A percentile compares a stretch with the other conserved stretches of the same genome.
phyloP scores from a whole-genome alignment of 176 grass and related monocot genomes.

The Aegilops longissima region DNA sequence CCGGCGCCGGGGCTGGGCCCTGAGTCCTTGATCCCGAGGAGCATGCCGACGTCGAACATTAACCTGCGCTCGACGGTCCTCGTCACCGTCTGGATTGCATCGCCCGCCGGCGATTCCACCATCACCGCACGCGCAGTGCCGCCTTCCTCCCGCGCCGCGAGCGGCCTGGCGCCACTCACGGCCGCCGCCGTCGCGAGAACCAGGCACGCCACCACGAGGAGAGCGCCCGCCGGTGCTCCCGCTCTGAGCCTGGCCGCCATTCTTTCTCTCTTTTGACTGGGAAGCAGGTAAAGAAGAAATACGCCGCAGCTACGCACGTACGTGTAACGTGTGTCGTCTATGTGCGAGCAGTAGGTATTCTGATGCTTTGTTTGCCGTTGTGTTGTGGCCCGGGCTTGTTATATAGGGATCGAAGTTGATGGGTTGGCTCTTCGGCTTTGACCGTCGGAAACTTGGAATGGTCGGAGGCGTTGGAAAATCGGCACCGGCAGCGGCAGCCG shows the following conservation, averaged over 20 bases:
- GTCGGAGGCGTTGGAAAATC: not conserved
- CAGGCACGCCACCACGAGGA: slow-evolving; percentile 6
- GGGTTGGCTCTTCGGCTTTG: not conserved
- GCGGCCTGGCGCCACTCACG: slow-evolving; percentile 1
- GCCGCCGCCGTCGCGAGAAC: not conserved
- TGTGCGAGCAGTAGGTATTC: not conserved
- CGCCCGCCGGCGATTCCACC: slow-evolving; percentile 15
- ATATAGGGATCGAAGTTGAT: not conserved
- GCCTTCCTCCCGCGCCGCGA: not conserved
- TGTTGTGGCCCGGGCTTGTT: not conserved
- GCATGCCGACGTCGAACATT: slow-evolving; percentile 24
- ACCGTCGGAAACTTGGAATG: not conserved
- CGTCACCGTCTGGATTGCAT: not conserved
- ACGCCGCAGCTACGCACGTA: not conserved
- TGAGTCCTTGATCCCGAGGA: slow-evolving; percentile 42
- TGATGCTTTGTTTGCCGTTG: not conserved
- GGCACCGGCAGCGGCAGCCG: not conserved
- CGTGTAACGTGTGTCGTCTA: not conserved
- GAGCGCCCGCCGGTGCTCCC: not conserved
- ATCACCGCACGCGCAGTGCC: not conserved
- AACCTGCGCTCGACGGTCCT: not conserved
- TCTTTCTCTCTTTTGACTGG: not conserved
- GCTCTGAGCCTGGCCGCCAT: slow-evolving; percentile 21
- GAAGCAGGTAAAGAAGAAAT: not conserved
- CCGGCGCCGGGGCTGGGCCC: slow-evolving; percentile 53